Conservation (phyloP, 495 filamentous ascomycete species). For the Penicillium pulvis region DNA sequence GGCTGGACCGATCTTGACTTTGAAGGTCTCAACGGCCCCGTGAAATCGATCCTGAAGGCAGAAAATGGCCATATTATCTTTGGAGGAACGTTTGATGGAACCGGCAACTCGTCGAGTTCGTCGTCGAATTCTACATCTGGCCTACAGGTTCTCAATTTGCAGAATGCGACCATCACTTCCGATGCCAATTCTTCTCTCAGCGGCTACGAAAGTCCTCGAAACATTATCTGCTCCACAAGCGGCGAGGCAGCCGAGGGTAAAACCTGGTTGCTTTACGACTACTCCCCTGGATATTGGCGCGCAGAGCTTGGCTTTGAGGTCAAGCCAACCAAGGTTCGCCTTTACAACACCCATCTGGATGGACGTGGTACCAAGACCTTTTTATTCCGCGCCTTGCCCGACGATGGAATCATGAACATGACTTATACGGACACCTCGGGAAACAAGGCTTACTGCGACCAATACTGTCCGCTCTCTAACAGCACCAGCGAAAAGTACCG, state of each 20-base stretch:
- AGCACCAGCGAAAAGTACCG: constrained; percentile 66
- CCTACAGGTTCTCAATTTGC: constrained; percentile 81
- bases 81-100: constrained; percentile 85
- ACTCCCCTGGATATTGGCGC: constrained; percentile 78
- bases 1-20: constrained; percentile 88
- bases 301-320: constrained; percentile 83
- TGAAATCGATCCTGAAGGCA: constrained; percentile 79
- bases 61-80: constrained; percentile 84
- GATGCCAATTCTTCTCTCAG: constrained; percentile 57
- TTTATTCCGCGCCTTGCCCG: constrained; percentile 76
- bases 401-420: constrained; percentile 94
- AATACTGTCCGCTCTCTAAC: constrained; percentile 75
- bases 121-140: constrained; percentile 52
- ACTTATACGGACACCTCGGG: constrained; percentile 79
- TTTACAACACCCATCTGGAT: constrained; percentile 87
- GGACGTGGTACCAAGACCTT: constrained; percentile 86
- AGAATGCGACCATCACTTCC: constrained; percentile 70
- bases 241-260: constrained; percentile 64
- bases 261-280: constrained; percentile 84
- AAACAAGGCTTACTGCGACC: constrained; percentile 68
- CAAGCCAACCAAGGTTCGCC: constrained; percentile 77
- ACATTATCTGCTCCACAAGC: constrained; percentile 79
- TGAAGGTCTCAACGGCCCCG: constrained; percentile 91
- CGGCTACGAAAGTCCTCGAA: constrained; percentile 77
- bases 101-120: constrained; percentile 71